These are phyloP conservation scores for Trichoderma arundinaceum DNA, from an alignment of 2,329 filamentous ascomycete species.

Conservation along the genomic window DNA sequence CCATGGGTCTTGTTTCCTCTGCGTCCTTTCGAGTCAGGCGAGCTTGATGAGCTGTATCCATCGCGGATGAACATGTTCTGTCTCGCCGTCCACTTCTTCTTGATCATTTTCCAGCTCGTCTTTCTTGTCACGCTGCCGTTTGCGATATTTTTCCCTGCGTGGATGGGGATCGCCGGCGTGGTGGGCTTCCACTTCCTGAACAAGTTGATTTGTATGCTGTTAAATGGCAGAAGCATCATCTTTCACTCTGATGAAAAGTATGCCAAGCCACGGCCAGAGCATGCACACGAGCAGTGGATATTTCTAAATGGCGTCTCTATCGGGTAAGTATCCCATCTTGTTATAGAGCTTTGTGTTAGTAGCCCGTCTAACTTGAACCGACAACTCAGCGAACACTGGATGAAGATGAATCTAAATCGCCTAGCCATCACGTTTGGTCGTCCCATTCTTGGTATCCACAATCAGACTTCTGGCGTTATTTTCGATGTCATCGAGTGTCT, in stretches of 20 bases:
- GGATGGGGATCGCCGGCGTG: conserved; percentile 50
- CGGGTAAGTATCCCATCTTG: conserved; percentile 51
- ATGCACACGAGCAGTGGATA: conserved; percentile 75
- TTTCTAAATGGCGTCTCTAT: conserved; percentile 76
- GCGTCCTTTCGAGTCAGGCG: conserved; percentile 55
- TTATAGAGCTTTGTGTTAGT: neutral
- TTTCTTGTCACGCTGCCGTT: conserved; percentile 66
- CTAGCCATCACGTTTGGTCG: conserved; percentile 74
- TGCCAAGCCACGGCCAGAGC: conserved; percentile 54
- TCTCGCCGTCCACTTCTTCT: conserved; percentile 62
- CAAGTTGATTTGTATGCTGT: conserved; percentile 53
- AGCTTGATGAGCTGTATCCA: conserved; percentile 68
- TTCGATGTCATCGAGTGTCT: conserved; percentile 81
- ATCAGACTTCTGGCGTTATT: conserved; percentile 73
- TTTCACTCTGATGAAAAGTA: conserved; percentile 61
- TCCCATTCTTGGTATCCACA: conserved; percentile 75
- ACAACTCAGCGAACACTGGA: conserved; percentile 62
- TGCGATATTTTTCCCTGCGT: conserved; percentile 54
- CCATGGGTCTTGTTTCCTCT: conserved; percentile 67
- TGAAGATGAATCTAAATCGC: conserved; percentile 72
- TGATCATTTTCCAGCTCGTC: conserved; percentile 62
- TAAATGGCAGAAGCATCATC: conserved; percentile 58
- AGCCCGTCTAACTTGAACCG: neutral
- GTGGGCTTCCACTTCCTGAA: conserved; percentile 57
- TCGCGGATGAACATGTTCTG: conserved; percentile 62